Evolutionary conservation across 2,329 filamentous ascomycete species (phyloP).

Genomic region (Alternaria incomplexa): DNA sequence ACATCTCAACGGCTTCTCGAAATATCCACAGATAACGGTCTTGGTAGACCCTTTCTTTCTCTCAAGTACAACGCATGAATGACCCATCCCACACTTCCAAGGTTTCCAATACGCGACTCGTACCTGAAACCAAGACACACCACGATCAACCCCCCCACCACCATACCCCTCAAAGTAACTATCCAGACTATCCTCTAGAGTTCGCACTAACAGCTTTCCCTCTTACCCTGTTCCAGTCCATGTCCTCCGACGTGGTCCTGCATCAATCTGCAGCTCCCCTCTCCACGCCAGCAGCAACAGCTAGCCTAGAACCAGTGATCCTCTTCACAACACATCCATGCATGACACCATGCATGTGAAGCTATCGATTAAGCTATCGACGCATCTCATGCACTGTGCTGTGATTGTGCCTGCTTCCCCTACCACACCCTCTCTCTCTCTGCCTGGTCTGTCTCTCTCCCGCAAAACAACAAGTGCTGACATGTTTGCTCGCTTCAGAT

Average conservation of each 20-base stretch:
- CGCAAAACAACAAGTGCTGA: background rate
- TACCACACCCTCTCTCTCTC: background rate
- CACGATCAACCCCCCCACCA: background rate
- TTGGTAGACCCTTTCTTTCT: background rate
- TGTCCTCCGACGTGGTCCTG: constrained; percentile 6
- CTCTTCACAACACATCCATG: background rate
- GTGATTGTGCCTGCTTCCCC: constrained; percentile 15
- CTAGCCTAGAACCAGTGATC: constrained; percentile 1
- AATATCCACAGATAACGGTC: constrained; percentile 9
- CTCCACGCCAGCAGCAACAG: background rate
- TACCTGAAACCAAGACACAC: constrained; percentile 2
- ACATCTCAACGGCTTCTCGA: background rate
- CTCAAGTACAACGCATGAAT: background rate
- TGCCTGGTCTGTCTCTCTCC: background rate
- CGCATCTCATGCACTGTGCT: constrained; percentile 8
- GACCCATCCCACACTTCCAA: background rate
- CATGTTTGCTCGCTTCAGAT: background rate
- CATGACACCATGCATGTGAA: constrained; percentile 4
- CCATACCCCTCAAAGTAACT: constrained; percentile 7
- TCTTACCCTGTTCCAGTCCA: background rate
- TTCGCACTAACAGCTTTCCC: background rate
- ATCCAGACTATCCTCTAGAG: constrained; percentile 1
- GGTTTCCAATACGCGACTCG: background rate
- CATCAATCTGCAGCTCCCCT: background rate
- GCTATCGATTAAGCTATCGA: constrained; percentile 14